Percentiles rank a stretch among this genome's conserved stretches.
These are phyloP conservation scores for Phycomyces blakesleeanus DNA, from an alignment of 192 early-diverging fungal species.

Conservation along the genomic window DNA sequence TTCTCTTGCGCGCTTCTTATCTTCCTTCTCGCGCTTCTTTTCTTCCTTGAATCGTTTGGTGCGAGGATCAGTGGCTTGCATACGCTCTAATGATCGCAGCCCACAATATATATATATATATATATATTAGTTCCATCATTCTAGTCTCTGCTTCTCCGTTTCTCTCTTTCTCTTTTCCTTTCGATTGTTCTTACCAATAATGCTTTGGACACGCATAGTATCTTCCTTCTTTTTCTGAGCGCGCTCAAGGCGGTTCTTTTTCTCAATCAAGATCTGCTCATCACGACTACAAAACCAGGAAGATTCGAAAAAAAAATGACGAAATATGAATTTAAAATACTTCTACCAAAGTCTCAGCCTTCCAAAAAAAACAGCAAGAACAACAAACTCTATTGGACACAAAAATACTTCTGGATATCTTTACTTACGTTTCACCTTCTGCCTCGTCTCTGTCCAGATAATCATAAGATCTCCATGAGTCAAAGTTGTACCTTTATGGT, in stretches of 20 bases:
- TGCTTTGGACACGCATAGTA: constrained; percentile 59
- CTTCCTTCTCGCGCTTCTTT: constrained; percentile 15
- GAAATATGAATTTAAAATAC: no score
- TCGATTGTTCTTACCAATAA: constrained; percentile 41
- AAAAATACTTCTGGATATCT: no score
- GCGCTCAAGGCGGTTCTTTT: constrained; percentile 72
- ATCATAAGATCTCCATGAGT: constrained; percentile 83
- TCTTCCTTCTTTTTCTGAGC: constrained; percentile 80
- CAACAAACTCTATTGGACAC: no score
- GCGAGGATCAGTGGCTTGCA: constrained; percentile 65
- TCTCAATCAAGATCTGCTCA: constrained; percentile 71
- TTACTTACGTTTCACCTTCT: constrained; percentile 58
- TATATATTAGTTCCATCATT: no score
- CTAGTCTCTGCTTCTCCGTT: no score
- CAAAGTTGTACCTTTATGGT: constrained; percentile 57
- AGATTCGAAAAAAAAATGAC: neutral
- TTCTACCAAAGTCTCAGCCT: no score
- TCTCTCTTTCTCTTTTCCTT: no score
- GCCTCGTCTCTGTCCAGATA: constrained; percentile 79
- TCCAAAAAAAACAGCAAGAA: no score
- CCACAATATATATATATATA: neutral
- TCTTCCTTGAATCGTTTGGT: constrained; percentile 68
- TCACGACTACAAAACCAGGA: constrained; percentile 44
- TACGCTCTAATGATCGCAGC: neutral
- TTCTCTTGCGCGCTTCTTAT: constrained; percentile 27